These are phyloP conservation scores for Citrus maxima DNA, from an alignment of 345 rosid species.

Conservation along the genomic window DNA sequence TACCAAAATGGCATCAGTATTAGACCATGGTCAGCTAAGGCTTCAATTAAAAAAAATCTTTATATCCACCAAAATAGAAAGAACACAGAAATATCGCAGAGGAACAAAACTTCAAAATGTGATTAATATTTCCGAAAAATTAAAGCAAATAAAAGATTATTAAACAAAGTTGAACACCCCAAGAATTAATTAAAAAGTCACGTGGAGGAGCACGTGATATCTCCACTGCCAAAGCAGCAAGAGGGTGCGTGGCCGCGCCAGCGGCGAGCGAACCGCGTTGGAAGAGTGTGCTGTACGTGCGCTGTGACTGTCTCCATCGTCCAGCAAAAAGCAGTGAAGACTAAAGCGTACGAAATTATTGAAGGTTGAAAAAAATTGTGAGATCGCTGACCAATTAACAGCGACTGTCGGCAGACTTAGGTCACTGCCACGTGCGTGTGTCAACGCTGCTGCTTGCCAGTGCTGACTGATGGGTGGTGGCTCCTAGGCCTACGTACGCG, in stretches of 20 bases:
- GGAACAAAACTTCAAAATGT: background rate
- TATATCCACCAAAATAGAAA: background rate
- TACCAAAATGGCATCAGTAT: background rate
- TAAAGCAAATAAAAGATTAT: too few species aligned
- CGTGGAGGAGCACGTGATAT: slow-evolving; percentile 16
- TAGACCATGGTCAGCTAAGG: background rate
- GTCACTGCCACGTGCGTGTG: slow-evolving; percentile 16
- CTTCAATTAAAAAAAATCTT: background rate
- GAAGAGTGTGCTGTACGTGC: background rate
- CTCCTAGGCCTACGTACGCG: too few species aligned
- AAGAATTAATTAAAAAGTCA: background rate
- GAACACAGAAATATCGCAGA: background rate
- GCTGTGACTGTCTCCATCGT: background rate
- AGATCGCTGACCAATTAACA: slow-evolving; percentile 13
- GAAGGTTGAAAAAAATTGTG: background rate
- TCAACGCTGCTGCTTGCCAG: background rate
- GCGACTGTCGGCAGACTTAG: slow-evolving; percentile 21
- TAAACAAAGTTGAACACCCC: too few species aligned
- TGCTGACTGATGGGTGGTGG: too few species aligned
- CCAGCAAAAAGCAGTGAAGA: background rate
- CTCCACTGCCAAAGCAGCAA: background rate
- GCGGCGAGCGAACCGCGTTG: slow-evolving; percentile 24
- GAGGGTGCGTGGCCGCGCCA: slow-evolving; percentile 13
- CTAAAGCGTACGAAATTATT: too few species aligned
- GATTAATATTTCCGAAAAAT: background rate